These are phyloP conservation scores for Periconia sp. DNA, from an alignment of 2,329 filamentous ascomycete genomes.

Conservation along the genomic window DNA sequence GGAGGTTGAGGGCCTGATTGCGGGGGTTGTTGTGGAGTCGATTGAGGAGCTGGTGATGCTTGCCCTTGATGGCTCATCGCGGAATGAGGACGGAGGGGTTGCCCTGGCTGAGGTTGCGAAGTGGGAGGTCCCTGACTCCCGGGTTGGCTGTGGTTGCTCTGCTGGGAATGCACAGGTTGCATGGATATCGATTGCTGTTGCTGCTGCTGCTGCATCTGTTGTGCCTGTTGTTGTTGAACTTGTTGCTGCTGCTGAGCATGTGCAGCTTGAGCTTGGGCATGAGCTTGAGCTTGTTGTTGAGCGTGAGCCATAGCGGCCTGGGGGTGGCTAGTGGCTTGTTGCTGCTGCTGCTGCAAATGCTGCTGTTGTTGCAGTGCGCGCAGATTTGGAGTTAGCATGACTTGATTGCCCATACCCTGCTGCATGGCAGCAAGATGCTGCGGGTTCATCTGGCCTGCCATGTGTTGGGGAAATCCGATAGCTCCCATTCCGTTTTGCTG, in stretches of 20 bases:
- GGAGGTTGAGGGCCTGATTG: constrained; percentile 47
- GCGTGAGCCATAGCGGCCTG: constrained; percentile 51
- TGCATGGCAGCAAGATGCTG: constrained; percentile 54
- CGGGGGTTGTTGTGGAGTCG: constrained; percentile 41
- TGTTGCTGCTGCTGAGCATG: constrained; percentile 47
- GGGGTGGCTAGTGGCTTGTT: constrained; percentile 32
- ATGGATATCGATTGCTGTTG: constrained; percentile 48
- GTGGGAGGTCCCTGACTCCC: constrained; percentile 42
- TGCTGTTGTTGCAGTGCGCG: constrained; percentile 48
- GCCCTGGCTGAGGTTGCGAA: constrained; percentile 37
- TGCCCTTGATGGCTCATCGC: constrained; percentile 44
- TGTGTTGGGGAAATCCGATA: constrained; percentile 57
- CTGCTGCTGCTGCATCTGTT: constrained; percentile 47
- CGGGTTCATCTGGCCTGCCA: constrained; percentile 42
- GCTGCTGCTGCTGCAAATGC: constrained; percentile 46
- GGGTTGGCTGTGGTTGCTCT: constrained; percentile 51
- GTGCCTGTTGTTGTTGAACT: constrained; percentile 44
- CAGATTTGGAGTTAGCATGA: constrained; percentile 38
- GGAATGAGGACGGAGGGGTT: constrained; percentile 41
- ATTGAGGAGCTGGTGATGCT: constrained; percentile 41
- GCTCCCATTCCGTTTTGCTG: constrained; percentile 58
- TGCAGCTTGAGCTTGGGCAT: constrained; percentile 32
- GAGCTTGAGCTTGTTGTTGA: constrained; percentile 45
- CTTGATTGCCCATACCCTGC: constrained; percentile 31
- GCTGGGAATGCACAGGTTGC: constrained; percentile 53